Evolutionary conservation across 495 filamentous ascomycete genomes (phyloP), one percentile per base, ranked within the genome.

Genomic region (Hypoxylon subgilvum): DNA sequence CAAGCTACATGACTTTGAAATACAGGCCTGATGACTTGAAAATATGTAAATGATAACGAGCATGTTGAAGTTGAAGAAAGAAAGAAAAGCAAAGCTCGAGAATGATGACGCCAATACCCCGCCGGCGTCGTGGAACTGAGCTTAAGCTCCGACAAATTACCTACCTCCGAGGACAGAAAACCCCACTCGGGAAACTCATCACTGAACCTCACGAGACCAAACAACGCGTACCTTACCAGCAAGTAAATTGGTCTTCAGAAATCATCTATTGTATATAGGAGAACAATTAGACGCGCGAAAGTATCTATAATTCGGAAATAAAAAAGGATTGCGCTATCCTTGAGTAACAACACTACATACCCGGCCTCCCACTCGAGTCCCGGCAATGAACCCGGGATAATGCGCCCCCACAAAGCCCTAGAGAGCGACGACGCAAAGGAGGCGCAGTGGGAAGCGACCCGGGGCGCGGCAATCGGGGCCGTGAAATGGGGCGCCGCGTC

Each of bases 401-500:
- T 76, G 72, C 70, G 69, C 57, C 58, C 74, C 53, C 52, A 63
- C 55, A 75, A 72, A 56, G 67, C 66, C 28, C 50, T 60, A 39
- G 80, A 77, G n/a, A 77, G 81, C 61, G 76, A 77, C 4, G 86
- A 90, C 59, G 74, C 79, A 9, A 77, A 77, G 63, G 72, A 74
- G 36, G 87, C 86, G 51, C 82, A 82, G 12, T 84, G 81, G 78
- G 83, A 84, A 64, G 87, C 84, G 25, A 71, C 74, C 10, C 79
- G 79, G 45, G 87, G 87, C 36, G 87, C 83, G 10, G 65, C 78
- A 5, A 59, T 72, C 31, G 87, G 87, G 4, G 85, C 86, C 18
- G 69, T 79, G 19, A 87, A 84, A 80, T 90, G 84, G 84, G 88
- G 88, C 21, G 62, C 80, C 22, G 81, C 74, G 19, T 74, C 76